Base-by-base conservation (phyloP, 352 stramenopile species). In the Globisporangium ultimum region DNA sequence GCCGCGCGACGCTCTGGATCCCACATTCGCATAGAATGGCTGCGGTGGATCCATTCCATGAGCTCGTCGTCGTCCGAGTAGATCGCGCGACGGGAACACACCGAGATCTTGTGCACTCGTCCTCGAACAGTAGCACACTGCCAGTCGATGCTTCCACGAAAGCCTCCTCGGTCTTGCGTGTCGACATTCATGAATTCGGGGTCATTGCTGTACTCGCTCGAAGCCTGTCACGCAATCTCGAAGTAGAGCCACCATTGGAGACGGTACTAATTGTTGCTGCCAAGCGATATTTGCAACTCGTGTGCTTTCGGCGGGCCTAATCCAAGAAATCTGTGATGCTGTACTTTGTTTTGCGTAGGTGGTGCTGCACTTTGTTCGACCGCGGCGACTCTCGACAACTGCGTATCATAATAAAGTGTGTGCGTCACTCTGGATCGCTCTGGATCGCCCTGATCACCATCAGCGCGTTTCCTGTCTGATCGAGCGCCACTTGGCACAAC, bases 1-100 rank as follows among this genome's bases (percentile, higher is more conserved):
- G 62, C n/a, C 70, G 64, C 8, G 59, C 60, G 36, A 48, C 72
- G 20, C 46, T 79, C 14, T 75, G 58, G 61, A 38, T 79, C 18
- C 65, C 70, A 0, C 72, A 78, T 45, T 71, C 28, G 43, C 28
- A 36, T 10, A 36, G 28, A 36, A 34, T 68, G 1, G 61, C 51
- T 22, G 12, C 32, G 3, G 28, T 47, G 22, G 60, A 71, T 28
- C 13, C 45, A 15, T 64, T 50, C 12, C 59, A 61, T 21, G 51
- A 20, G 3, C 59, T 53, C 6, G 51, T 68, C 0, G 57, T 77
- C 2, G 70, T 82, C 42, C 49, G 67, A 20, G 47, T 79, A 36
- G 58, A 77, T 20, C 13, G n/a, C 2, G 55, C 52, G 15, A 72
- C 63, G 46, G 64, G 72, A 21, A 7, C 4, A 6, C 46, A 24